phyloP scores from a whole-genome alignment of 768 basidiomycete species.

The Tephrocybe sp. region DNA sequence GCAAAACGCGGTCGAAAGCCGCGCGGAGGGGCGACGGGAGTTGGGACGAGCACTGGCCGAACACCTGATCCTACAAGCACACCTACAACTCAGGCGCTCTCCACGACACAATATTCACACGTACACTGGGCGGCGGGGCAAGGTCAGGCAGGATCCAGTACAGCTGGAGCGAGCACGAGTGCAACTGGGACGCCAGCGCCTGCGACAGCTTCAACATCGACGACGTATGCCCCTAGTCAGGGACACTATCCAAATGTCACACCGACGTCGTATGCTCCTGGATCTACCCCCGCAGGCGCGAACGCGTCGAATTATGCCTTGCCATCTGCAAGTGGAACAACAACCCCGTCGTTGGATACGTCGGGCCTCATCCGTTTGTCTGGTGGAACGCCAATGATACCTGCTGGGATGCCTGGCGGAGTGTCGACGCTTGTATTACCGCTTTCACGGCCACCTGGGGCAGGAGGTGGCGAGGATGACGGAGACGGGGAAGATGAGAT shows the following conservation, averaged over 20 bases:
- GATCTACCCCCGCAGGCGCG: neutral
- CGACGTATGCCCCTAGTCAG: constrained; percentile 2
- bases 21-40: constrained; percentile 12
- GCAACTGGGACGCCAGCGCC: neutral
- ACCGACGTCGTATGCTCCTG: constrained; percentile 3
- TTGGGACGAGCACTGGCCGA: constrained; percentile 2
- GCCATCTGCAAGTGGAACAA: constrained; percentile 8
- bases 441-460: constrained; percentile 14
- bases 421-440: constrained; percentile 6
- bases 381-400: constrained; percentile 10
- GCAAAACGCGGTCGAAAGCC: constrained; percentile 44
- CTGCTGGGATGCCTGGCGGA: constrained; percentile 14
- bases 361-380: constrained; percentile 22
- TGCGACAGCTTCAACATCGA: neutral
- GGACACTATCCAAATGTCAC: constrained; percentile 10
- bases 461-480: constrained; percentile 51
- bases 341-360: constrained; percentile 17
- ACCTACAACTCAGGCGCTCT: neutral
- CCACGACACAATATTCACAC: constrained; percentile 1
- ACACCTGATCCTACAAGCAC: constrained; percentile 1
- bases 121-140: constrained; percentile 12
- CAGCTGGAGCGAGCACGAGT: neutral
- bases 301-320: constrained; percentile 5
- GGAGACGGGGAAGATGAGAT: constrained; percentile 79
- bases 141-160: neutral